A percentile compares a stretch with the other conserved stretches of the same genome.
phyloP scores from a whole-genome alignment of 768 basidiomycete species.

The Rubroboletus pulcherrimus region DNA sequence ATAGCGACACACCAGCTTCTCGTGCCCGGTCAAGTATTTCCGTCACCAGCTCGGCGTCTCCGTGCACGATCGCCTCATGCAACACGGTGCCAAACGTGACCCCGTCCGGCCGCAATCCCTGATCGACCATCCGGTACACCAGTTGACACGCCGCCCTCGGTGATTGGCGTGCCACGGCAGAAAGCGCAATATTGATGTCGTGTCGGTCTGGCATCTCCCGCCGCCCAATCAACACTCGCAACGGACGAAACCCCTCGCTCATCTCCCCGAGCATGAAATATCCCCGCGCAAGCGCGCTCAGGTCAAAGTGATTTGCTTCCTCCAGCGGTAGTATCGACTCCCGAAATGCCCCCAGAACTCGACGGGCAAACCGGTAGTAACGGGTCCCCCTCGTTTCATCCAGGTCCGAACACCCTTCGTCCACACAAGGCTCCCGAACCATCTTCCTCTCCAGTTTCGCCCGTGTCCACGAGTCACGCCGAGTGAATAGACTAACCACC shows the following conservation, averaged over 20 bases:
- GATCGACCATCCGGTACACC: conserved; percentile 47
- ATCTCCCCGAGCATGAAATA: conserved; percentile 54
- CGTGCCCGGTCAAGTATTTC: conserved; percentile 41
- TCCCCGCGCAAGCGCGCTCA: conserved; percentile 62
- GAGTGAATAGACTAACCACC: conserved; percentile 41
- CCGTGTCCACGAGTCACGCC: conserved; percentile 20
- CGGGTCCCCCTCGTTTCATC: conserved; percentile 4
- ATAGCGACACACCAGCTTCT: conserved; percentile 36
- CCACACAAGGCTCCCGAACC: neutral
- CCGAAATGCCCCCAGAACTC: conserved; percentile 43
- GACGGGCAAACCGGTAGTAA: conserved; percentile 39
- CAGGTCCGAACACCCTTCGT: neutral
- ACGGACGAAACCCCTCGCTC: conserved; percentile 42
- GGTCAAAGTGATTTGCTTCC: conserved; percentile 42
- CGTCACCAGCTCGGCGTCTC: conserved; percentile 42
- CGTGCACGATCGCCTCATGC: conserved; percentile 49
- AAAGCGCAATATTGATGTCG: conserved; percentile 64
- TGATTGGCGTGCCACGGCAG: conserved; percentile 47
- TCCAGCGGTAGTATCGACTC: conserved; percentile 43
- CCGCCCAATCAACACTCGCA: conserved; percentile 46
- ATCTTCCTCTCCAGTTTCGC: conserved; percentile 9
- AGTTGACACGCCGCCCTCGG: conserved; percentile 44
- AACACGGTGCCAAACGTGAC: conserved; percentile 61
- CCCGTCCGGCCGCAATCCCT: conserved; percentile 48
- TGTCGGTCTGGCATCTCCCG: conserved; percentile 54